Percentiles rank a stretch among this genome's conserved stretches.
Conservation (phyloP, 306 rosid genomes). For the Gillenia trifoliata region DNA sequence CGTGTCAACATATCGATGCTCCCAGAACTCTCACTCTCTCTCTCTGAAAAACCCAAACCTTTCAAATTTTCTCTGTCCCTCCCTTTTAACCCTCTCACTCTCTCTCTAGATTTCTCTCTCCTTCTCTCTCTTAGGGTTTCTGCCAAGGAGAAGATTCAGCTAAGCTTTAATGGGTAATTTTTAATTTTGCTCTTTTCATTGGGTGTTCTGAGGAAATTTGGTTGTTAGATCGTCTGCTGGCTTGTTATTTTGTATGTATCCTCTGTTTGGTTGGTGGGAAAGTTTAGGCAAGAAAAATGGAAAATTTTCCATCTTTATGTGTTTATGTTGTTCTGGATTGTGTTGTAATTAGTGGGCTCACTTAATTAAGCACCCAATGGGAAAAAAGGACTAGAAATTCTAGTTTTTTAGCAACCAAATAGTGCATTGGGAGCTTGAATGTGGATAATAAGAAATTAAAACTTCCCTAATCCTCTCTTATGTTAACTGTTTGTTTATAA, state of each 20-base stretch:
- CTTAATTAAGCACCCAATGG: neutral
- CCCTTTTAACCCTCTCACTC: slow-evolving; percentile 20
- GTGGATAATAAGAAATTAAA: neutral
- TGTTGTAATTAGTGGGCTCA: neutral
- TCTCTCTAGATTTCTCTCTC: slow-evolving; percentile 20
- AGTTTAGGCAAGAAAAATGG: neutral
- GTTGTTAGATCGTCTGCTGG: slow-evolving; percentile 10
- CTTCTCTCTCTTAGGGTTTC: slow-evolving; percentile 47
- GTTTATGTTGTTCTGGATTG: neutral
- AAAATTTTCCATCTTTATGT: neutral
- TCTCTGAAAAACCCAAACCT: slow-evolving; percentile 8
- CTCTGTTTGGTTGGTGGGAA: slow-evolving; percentile 14
- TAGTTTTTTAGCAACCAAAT: neutral
- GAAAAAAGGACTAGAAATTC: neutral
- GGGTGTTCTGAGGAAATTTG: neutral
- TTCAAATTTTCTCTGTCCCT: slow-evolving; percentile 48
- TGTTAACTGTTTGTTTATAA: neutral
- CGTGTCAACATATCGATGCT: slow-evolving; percentile 33
- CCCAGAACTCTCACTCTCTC: slow-evolving; percentile 19
- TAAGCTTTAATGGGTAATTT: slow-evolving; percentile 25
- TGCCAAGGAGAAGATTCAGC: slow-evolving; percentile 18
- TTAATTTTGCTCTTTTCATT: neutral
- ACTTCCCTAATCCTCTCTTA: neutral
- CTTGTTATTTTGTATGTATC: neutral
- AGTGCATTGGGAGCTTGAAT: neutral